Base-by-base conservation (phyloP, 75 land plant genomes). In the Pinus taeda region DNA sequence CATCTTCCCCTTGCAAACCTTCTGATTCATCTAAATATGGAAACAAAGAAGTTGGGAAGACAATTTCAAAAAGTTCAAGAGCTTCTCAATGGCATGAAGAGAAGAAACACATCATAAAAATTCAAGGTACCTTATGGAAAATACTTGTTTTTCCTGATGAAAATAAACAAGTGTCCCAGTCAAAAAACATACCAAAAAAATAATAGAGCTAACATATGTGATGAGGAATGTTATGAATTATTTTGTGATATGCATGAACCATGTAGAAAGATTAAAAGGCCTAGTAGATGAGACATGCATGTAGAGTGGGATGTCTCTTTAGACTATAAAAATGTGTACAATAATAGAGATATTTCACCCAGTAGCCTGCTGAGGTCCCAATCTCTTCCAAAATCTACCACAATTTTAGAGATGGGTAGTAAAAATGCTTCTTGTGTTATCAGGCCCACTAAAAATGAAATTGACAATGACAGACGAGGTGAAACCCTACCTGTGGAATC, bases 311-410 rank as follows among this genome's bases (percentile, higher is more conserved):
- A 53, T 49, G 57, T 33, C 4, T 24, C 21, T 17, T 69, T 42
- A 69, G 71, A 77, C 22, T 76, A 83, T 21, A 33, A 24, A 12
- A 64, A 30, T 26, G 76, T 26, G 72, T n/a, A 75, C 1, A 30
- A 71, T 58, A 17, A 42, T 37, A 75, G 30, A 59, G 85, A 75
- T 22, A 15, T 71, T 15, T 84, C 85, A 57, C 88, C 90, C 26
- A 79, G 85, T 57, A 88, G 81, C 72, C 88, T 88, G 13, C 59
- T 86, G 1, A 85, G 92, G 74, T 86, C 88, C 33, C 75, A 80
- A 77, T 91, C 93, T 56, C 87, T 90, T 0, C 91, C 93, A 55
- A 82, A 81, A 18, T 79, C 89, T 33, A 87, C 89, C 79, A 83
- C 85, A 57, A 76, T 84, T 56, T 87, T 88, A 78, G 93, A 82